These are phyloP conservation scores for Globisporangium acanthophoron DNA, from an alignment of 352 stramenopile species.

Conservation along the genomic window DNA sequence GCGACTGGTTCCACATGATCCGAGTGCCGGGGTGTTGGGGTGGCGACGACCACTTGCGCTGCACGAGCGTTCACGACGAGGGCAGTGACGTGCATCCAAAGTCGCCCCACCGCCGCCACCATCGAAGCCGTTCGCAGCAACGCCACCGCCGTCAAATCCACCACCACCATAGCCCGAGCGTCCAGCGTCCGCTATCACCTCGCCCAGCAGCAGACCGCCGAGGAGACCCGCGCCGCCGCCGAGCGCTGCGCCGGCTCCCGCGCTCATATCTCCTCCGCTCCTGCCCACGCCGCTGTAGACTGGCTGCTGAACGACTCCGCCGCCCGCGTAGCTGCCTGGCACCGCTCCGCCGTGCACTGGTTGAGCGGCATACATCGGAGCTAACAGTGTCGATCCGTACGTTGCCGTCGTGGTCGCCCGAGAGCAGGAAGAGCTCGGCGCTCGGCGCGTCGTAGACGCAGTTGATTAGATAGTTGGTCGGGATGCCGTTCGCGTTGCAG, in stretches of 20 bases:
- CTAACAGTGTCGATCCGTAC: slow-evolving; percentile 2
- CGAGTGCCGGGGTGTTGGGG: no score
- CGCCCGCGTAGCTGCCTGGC: no score
- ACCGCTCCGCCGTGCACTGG: slow-evolving; percentile 14
- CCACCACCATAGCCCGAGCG: slow-evolving; percentile 4
- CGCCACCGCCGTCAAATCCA: neutral
- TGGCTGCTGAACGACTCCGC: neutral
- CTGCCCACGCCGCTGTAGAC: slow-evolving; percentile 12
- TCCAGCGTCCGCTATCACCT: slow-evolving; percentile 29
- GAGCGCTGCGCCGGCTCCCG: slow-evolving; percentile 36
- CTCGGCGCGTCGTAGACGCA: no score
- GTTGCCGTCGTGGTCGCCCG: no score
- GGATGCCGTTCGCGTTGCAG: no score
- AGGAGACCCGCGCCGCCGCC: slow-evolving; percentile 42
- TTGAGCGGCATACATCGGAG: slow-evolving; percentile 15
- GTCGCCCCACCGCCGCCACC: slow-evolving; percentile 12
- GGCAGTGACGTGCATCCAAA: no score
- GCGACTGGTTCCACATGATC: no score
- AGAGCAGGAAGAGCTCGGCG: no score
- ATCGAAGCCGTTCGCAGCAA: slow-evolving; percentile 7
- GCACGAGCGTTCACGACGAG: no score
- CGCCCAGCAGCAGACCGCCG: slow-evolving; percentile 33
- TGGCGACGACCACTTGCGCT: no score
- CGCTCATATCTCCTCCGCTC: slow-evolving; percentile 32
- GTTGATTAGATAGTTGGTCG: no score